Percentiles rank a stretch among this genome's conserved stretches.
Conservation (phyloP, 164 flowering plant genomes). For the Piper longum region DNA sequence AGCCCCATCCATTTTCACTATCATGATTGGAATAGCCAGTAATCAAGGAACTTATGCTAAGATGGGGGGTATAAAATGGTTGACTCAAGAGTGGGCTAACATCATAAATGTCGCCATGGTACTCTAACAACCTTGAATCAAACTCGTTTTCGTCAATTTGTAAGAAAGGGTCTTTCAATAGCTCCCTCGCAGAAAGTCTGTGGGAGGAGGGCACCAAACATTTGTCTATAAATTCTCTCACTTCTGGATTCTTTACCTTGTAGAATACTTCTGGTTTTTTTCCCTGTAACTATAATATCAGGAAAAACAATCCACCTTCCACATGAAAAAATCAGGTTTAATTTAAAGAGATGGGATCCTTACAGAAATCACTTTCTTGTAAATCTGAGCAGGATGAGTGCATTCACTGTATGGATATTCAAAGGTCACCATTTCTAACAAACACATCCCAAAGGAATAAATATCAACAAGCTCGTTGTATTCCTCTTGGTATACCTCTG, state of each 20-base stretch:
- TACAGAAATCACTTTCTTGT: conserved; percentile 94
- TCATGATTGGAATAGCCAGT: conserved; percentile 28
- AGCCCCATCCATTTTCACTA: conserved; percentile 24
- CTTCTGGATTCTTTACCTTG: conserved; percentile 77
- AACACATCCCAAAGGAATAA: conserved; percentile 94
- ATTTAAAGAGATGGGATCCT: conserved; percentile 11
- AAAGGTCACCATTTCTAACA: conserved; percentile 90
- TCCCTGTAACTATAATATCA: conserved; percentile 34
- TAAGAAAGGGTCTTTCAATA: conserved; percentile 80
- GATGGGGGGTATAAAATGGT: conserved; percentile 16
- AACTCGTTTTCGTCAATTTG: conserved; percentile 40
- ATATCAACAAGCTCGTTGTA: conserved; percentile 92
- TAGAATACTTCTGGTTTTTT: conserved; percentile 70
- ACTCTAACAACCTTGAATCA: conserved; percentile 25
- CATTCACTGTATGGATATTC: conserved; percentile 98
- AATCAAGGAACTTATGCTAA: conserved; percentile 13
- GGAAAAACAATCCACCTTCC: background rate
- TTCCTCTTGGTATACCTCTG: conserved; percentile 90
- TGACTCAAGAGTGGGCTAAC: conserved; percentile 23
- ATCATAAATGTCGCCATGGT: conserved; percentile 21
- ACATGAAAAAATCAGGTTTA: background rate
- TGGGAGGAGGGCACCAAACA: conserved; percentile 63
- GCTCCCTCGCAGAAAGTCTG: conserved; percentile 77
- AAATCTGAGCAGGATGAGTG: conserved; percentile 83
- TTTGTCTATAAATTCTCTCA: conserved; percentile 70